Percentiles rank a stretch among this genome's conserved stretches.
Conservation (phyloP, 306 rosid species). For the Sophora flavescens region DNA sequence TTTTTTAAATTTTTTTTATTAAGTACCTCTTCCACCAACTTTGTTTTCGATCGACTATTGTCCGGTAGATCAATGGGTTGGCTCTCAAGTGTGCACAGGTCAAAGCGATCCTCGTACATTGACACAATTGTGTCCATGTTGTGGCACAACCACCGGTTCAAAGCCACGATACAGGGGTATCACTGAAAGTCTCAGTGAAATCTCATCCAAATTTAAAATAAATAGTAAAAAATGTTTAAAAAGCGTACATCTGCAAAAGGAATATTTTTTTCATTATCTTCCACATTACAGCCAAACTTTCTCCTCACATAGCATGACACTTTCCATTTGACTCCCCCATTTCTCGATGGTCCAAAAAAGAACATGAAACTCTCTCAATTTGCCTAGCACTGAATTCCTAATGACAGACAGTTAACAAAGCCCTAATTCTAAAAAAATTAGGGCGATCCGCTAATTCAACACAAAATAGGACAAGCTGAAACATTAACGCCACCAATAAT, state of each 20-base stretch:
- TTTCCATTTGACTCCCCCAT: slow-evolving; percentile 21
- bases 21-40: slow-evolving; percentile 89
- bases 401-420: slow-evolving; percentile 7
- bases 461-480: slow-evolving; percentile 9
- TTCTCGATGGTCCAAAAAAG: slow-evolving; percentile 3
- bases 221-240: background rate
- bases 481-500: background rate
- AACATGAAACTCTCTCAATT: slow-evolving; percentile 3
- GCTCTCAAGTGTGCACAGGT: slow-evolving; percentile 67
- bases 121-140: slow-evolving; percentile 86
- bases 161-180: slow-evolving; percentile 61
- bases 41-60: slow-evolving; percentile 54
- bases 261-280: background rate
- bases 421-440: background rate
- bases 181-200: slow-evolving; percentile 26
- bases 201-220: slow-evolving; percentile 32
- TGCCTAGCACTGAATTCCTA: slow-evolving; percentile 16
- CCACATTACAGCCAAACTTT: background rate
- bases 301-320: slow-evolving; percentile 15
- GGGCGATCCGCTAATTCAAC: background rate
- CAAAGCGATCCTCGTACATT: slow-evolving; percentile 96
- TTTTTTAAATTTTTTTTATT: too few species aligned
- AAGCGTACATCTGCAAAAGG: slow-evolving; percentile 10
- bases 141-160: slow-evolving; percentile 89
- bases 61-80: slow-evolving; percentile 61